Evolutionary conservation across 768 basidiomycete species (phyloP).

Genomic region (Xanthoconium purpureum): DNA sequence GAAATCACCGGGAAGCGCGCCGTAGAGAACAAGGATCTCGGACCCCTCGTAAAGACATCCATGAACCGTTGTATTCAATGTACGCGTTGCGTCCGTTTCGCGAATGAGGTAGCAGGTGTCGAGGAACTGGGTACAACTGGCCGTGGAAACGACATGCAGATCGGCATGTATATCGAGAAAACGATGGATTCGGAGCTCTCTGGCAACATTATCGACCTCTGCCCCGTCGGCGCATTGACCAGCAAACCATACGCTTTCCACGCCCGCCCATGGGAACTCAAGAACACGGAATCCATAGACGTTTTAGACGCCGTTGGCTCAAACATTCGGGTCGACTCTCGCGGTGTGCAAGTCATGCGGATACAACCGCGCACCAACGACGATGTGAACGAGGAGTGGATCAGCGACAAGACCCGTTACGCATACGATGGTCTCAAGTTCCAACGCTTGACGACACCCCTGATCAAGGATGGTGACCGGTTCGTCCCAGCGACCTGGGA

Average conservation of each 20-base stretch:
- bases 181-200: conserved; percentile 96
- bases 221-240: conserved; percentile 96
- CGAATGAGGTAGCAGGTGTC: conserved; percentile 98
- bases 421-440: conserved; percentile 94
- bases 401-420: conserved; percentile 97
- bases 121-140: conserved; percentile 97
- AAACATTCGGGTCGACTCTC: conserved; percentile 94
- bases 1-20: conserved; percentile 98
- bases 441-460: conserved; percentile 90
- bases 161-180: conserved; percentile 97
- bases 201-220: conserved; percentile 95
- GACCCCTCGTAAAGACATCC: conserved; percentile 95
- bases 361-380: conserved; percentile 96
- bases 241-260: conserved; percentile 99
- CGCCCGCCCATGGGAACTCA: conserved; percentile 97
- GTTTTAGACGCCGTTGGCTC: conserved; percentile 94
- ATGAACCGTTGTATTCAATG: conserved; percentile 99
- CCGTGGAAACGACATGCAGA: conserved; percentile 97
- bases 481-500: conserved; percentile 92
- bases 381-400: conserved; percentile 99
- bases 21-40: conserved; percentile 96
- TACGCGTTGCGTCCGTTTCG: conserved; percentile 97
- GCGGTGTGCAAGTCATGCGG: conserved; percentile 95
- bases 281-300: conserved; percentile 95
- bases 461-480: conserved; percentile 87